Percentiles rank a stretch among this genome's conserved stretches.
Evolutionary conservation across 2,329 filamentous ascomycete genomes (phyloP).

Genomic region (Diaporthe helianthi): DNA sequence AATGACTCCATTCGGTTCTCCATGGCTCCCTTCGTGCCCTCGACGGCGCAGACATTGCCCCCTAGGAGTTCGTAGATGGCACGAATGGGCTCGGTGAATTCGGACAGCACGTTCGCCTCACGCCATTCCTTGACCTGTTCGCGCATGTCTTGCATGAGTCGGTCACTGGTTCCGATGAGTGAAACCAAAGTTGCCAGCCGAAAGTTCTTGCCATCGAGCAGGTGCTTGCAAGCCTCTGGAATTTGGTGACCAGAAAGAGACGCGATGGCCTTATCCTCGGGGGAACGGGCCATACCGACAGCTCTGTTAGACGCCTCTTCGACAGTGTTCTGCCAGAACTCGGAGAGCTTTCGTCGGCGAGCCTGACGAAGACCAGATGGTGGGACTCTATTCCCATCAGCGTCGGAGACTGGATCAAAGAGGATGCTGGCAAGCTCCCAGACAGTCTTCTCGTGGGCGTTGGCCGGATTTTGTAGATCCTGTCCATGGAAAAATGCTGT

Average conservation of each 20-base stretch:
- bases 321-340: slow-evolving; percentile 72
- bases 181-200: slow-evolving; percentile 85
- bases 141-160: slow-evolving; percentile 75
- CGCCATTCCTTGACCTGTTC: slow-evolving; percentile 87
- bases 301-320: slow-evolving; percentile 62
- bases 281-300: slow-evolving; percentile 64
- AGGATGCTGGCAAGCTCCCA: slow-evolving; percentile 90
- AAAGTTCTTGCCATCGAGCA: slow-evolving; percentile 79
- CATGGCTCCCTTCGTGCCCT: slow-evolving; percentile 75
- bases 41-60: slow-evolving; percentile 84
- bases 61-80: slow-evolving; percentile 89
- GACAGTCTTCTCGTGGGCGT: slow-evolving; percentile 72
- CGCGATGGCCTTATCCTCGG: slow-evolving; percentile 84
- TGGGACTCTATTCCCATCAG: slow-evolving; percentile 42
- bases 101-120: slow-evolving; percentile 80
- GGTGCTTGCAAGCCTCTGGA: slow-evolving; percentile 80
- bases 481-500: slow-evolving; percentile 54
- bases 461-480: slow-evolving; percentile 40
- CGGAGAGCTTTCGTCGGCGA: slow-evolving; percentile 70
- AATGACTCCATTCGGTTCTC: slow-evolving; percentile 86
- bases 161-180: slow-evolving; percentile 77
- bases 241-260: slow-evolving; percentile 81
- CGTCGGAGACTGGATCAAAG: slow-evolving; percentile 70
- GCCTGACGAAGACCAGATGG: slow-evolving; percentile 39
- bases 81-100: slow-evolving; percentile 84